These are phyloP conservation scores for Pulveroboletus frians DNA, from an alignment of 768 basidiomycete genomes.

Conservation along the genomic window DNA sequence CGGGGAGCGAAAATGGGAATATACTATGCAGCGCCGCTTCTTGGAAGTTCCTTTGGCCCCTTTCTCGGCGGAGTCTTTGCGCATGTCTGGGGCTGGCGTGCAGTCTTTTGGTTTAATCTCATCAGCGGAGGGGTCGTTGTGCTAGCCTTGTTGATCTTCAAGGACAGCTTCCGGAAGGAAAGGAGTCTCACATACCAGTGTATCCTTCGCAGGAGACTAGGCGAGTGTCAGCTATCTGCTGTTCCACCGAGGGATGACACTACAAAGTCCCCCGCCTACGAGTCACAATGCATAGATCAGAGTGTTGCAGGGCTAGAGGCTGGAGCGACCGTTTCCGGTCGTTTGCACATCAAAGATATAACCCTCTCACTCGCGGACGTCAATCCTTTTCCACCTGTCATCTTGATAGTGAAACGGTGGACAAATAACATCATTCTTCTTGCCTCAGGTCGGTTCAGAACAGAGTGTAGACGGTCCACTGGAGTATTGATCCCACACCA, in stretches of 20 bases:
- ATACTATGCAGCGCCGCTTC: slow-evolving; percentile 74
- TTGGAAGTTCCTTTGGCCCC: slow-evolving; percentile 64
- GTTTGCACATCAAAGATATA: slow-evolving; percentile 30
- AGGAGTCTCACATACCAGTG: slow-evolving; percentile 77
- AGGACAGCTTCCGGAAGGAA: slow-evolving; percentile 79
- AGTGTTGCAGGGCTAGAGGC: not conserved
- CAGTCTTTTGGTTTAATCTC: slow-evolving; percentile 79
- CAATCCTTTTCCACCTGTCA: slow-evolving; percentile 63
- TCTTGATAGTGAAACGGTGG: slow-evolving; percentile 48
- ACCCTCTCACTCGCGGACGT: slow-evolving; percentile 61
- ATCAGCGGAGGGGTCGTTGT: slow-evolving; percentile 53
- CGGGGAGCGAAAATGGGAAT: slow-evolving; percentile 81
- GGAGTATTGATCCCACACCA: slow-evolving; percentile 20
- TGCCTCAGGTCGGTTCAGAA: slow-evolving; percentile 17
- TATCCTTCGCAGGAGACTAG: slow-evolving; percentile 45
- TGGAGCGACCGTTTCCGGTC: not conserved
- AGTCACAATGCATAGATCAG: slow-evolving; percentile 7
- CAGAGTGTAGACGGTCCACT: not conserved
- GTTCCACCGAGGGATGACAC: not conserved
- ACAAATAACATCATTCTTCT: slow-evolving; percentile 65
- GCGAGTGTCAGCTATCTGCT: slow-evolving; percentile 17
- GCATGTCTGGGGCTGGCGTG: slow-evolving; percentile 69
- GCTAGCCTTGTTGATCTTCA: slow-evolving; percentile 60
- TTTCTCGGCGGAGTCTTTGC: slow-evolving; percentile 68
- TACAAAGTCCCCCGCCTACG: not conserved